Evolutionary conservation across 441 rosid genomes (phyloP).

Genomic region (Aleurites moluccanus): DNA sequence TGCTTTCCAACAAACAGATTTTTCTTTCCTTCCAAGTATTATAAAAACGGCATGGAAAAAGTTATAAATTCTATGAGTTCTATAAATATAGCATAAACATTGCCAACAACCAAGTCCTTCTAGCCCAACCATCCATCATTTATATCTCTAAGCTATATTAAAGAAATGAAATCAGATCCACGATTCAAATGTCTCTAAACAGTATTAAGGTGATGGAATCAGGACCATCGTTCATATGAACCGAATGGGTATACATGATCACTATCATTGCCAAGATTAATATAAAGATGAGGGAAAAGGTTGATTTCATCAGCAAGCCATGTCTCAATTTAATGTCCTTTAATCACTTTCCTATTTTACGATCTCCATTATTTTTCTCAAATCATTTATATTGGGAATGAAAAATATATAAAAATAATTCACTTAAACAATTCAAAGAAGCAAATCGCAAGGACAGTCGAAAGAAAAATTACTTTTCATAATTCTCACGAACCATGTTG

Average conservation of each 20-base stretch:
- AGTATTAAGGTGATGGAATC: neutral
- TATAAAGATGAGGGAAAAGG: neutral
- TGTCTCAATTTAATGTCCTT: neutral
- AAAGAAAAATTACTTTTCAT: constrained; percentile 57
- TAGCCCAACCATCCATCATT: neutral
- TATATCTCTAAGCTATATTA: neutral
- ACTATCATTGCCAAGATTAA: neutral
- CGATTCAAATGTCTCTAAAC: neutral
- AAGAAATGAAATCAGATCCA: neutral
- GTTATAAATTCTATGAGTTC: neutral
- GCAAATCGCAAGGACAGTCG: neutral
- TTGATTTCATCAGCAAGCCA: neutral
- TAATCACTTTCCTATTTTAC: neutral
- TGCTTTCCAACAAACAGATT: neutral
- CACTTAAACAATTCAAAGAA: neutral
- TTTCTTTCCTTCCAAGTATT: neutral
- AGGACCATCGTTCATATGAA: neutral
- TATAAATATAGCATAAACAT: neutral
- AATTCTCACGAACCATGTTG: constrained; percentile 65
- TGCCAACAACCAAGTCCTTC: neutral
- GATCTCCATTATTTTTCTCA: neutral
- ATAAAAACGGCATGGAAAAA: neutral
- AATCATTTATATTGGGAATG: neutral
- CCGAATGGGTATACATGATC: neutral
- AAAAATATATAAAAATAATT: neutral